These are phyloP conservation scores for Limtongia smithiae DNA, from an alignment of 805 yeast species.

Conservation along the genomic window DNA sequence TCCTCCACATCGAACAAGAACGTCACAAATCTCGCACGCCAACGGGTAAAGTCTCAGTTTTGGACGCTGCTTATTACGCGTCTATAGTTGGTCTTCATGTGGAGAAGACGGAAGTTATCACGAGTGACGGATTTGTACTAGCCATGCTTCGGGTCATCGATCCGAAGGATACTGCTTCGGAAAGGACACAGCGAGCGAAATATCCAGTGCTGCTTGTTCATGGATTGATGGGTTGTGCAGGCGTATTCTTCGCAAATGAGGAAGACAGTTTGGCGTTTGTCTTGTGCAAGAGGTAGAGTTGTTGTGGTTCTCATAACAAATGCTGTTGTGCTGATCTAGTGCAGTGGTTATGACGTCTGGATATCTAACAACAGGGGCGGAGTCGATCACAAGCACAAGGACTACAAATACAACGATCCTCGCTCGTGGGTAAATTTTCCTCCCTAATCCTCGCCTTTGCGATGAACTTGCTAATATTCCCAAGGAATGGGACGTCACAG, in stretches of 20 bases:
- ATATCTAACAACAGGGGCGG: constrained; percentile 89
- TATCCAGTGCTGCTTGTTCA: constrained; percentile 76
- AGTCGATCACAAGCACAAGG: constrained; percentile 64
- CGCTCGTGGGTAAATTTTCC: constrained; percentile 64
- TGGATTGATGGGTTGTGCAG: constrained; percentile 84
- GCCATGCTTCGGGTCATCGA: constrained; percentile 59
- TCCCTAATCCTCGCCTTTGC: no score
- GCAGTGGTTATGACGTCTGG: constrained; percentile 79
- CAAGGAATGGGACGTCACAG: constrained; percentile 83
- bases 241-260: constrained; percentile 82
- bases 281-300: constrained; percentile 39
- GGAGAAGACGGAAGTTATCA: constrained; percentile 56
- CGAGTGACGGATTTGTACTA: constrained; percentile 78
- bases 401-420: constrained; percentile 43
- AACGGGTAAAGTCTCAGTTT: constrained; percentile 41
- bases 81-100: constrained; percentile 57
- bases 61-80: constrained; percentile 67
- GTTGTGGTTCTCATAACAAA: background rate
- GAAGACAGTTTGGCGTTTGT: constrained; percentile 65
- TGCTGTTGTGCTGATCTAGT: no score
- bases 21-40: constrained; percentile 28
- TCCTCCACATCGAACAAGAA: constrained; percentile 16
- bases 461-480: background rate
- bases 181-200: constrained; percentile 35
- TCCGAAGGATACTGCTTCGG: constrained; percentile 43